Base-by-base conservation (phyloP, 148 eudicot species). In the Chenopodium formosanum region DNA sequence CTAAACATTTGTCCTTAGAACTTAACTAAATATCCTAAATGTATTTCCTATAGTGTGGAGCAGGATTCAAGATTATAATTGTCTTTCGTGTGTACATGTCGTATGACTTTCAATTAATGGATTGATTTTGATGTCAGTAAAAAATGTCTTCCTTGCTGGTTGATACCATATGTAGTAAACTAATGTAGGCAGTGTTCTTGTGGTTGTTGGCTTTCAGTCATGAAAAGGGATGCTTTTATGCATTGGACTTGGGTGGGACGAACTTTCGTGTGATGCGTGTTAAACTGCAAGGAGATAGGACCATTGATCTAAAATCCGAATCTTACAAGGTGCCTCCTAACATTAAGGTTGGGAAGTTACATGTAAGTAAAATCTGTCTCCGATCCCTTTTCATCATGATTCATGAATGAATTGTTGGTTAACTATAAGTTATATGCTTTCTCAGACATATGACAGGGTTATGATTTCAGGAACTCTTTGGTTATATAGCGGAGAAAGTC, bases 241-340 rank as follows among this genome's bases (percentile, higher is more conserved):
- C 90, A 65, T 70, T 86, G 83, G 90, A 88, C 77, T 75, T 88
- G 27, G 90, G 90, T 1, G 90, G 90, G 58, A 88, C 90, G 25
- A 88, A 88, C 73, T 82, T 88, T 9, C 85, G 90, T 11, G 88
- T 84, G n/a, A 78, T 84, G 80, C 85, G 71, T 73, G 87, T 88
- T 64, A 75, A 74, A 71, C 68, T 88, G 85, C 82, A 71, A 37
- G 84, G 73, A 32, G 31, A 77, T 73, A 67, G 31, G 65, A 65
- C 62, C 1, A 82, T 82, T 22, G 76, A 84, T 47, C 73, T 72
- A 3, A 80, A 82, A 65, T 25, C 81, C 2, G 52, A 67, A 27
- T 78, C 88, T 50, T 75, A 76, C 27, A 31, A 19, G 73, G 88
- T 88, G 44, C 90, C 90, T 79, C 60, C 22, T 44, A 20, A 74